Percentiles rank a stretch among this genome's conserved stretches.
phyloP scores from a whole-genome alignment of 768 basidiomycete genomes.

The Rhizopogon salebrosus region DNA sequence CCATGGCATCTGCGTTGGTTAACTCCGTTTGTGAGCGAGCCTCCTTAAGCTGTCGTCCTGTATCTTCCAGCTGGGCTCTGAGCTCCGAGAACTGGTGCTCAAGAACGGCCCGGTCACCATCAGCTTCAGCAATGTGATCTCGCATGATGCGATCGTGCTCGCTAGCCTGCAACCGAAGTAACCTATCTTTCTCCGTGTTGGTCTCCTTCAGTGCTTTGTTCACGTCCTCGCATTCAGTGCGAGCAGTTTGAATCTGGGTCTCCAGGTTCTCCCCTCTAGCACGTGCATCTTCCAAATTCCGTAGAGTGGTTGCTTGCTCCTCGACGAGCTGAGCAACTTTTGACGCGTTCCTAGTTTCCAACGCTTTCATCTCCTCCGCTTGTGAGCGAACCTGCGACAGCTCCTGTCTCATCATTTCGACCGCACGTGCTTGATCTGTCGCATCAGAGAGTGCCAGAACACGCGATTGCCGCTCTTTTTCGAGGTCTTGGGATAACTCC shows the following conservation, averaged over 20 bases:
- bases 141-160: constrained; percentile 66
- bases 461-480: constrained; percentile 49
- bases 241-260: constrained; percentile 63
- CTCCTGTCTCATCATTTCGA: constrained; percentile 59
- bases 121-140: constrained; percentile 89
- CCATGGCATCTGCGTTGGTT: constrained; percentile 59
- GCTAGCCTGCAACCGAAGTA: constrained; percentile 66
- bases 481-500: constrained; percentile 51
- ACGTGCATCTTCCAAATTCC: constrained; percentile 71
- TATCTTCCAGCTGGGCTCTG: constrained; percentile 54
- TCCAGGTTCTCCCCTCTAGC: constrained; percentile 71
- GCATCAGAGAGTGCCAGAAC: constrained; percentile 60
- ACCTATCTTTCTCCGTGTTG: constrained; percentile 71
- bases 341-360: constrained; percentile 59
- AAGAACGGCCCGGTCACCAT: constrained; percentile 88
- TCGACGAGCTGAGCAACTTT: constrained; percentile 64
- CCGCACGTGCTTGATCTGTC: constrained; percentile 56
- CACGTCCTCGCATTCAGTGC: constrained; percentile 64
- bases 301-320: constrained; percentile 70
- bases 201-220: constrained; percentile 64
- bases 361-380: constrained; percentile 60
- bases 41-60: constrained; percentile 60
- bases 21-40: constrained; percentile 56
- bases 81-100: constrained; percentile 83
- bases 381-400: constrained; percentile 55